phyloP scores from a whole-genome alignment of 345 rosid genomes.

The Gossypium australe region DNA sequence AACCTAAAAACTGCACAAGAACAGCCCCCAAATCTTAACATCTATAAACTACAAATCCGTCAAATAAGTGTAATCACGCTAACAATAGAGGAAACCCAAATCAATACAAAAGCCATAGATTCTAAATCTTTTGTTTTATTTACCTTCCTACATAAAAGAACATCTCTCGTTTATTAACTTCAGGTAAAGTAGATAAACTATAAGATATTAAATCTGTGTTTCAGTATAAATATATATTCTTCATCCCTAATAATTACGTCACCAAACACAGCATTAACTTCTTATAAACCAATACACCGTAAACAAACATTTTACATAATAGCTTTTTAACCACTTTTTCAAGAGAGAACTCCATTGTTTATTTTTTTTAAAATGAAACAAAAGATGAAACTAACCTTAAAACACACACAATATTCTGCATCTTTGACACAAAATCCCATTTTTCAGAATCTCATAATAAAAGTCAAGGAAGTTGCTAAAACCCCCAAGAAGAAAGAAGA shows the following conservation, averaged over 20 bases:
- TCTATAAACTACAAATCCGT: background rate
- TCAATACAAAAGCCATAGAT: background rate
- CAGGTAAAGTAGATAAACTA: background rate
- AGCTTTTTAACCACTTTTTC: background rate
- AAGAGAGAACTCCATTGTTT: background rate
- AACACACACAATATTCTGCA: constrained; percentile 14
- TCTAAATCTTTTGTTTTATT: background rate
- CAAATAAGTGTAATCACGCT: background rate
- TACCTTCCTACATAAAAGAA: too few relatives aligned
- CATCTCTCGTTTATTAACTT: background rate
- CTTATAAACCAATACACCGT: background rate
- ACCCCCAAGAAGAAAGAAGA: background rate
- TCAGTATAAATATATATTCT: constrained; percentile 4
- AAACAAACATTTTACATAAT: background rate
- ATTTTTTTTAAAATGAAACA: background rate
- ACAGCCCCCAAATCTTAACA: background rate
- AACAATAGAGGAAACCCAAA: background rate
- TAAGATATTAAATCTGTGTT: constrained; percentile 11
- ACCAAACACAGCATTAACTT: constrained; percentile 13
- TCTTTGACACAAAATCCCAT: constrained; percentile 16
- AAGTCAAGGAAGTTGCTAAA: constrained; percentile 14
- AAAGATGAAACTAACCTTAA: constrained; percentile 25
- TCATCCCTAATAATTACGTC: background rate
- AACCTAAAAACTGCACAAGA: background rate
- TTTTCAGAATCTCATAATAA: constrained; percentile 14